Percentiles rank a stretch among this genome's conserved stretches.
phyloP scores from a whole-genome alignment of 805 yeast species.

The Ascoidea tarda region DNA sequence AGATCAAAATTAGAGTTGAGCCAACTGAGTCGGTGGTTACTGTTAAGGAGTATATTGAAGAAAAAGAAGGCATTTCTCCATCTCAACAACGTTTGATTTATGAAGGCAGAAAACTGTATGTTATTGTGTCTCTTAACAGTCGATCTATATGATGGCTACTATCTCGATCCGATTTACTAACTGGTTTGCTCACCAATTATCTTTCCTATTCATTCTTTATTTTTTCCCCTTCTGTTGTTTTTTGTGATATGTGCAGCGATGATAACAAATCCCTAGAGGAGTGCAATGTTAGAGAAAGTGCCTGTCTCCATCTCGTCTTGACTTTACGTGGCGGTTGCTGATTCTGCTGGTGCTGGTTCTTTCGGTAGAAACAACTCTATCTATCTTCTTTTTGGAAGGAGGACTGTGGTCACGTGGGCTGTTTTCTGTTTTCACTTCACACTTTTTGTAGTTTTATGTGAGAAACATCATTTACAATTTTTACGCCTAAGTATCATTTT shows the following conservation, averaged over 20 bases:
- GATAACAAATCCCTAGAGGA: background rate
- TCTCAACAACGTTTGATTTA: conserved; percentile 85
- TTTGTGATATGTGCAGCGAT: background rate
- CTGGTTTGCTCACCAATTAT: background rate
- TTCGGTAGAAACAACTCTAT: conserved; percentile 17
- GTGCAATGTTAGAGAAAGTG: background rate
- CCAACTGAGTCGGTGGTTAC: conserved; percentile 33
- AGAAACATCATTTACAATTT: no score
- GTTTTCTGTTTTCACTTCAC: no score
- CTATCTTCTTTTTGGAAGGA: no score
- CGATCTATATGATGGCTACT: background rate
- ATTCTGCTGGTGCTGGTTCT: conserved; percentile 35
- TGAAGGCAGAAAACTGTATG: conserved; percentile 84
- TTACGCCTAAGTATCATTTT: no score
- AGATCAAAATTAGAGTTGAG: conserved; percentile 18
- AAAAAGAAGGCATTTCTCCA: conserved; percentile 95
- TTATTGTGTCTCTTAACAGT: no score
- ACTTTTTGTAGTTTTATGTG: no score
- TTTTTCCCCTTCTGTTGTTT: background rate
- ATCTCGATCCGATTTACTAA: no score
- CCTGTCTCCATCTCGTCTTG: background rate
- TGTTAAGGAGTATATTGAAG: conserved; percentile 86
- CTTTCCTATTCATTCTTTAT: background rate
- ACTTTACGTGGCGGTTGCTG: conserved; percentile 14
- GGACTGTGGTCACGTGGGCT: no score